A percentile compares a stretch with the other conserved stretches of the same genome.
phyloP scores from a whole-genome alignment of 306 rosid species.

The Oxytropis ochrocephala region DNA sequence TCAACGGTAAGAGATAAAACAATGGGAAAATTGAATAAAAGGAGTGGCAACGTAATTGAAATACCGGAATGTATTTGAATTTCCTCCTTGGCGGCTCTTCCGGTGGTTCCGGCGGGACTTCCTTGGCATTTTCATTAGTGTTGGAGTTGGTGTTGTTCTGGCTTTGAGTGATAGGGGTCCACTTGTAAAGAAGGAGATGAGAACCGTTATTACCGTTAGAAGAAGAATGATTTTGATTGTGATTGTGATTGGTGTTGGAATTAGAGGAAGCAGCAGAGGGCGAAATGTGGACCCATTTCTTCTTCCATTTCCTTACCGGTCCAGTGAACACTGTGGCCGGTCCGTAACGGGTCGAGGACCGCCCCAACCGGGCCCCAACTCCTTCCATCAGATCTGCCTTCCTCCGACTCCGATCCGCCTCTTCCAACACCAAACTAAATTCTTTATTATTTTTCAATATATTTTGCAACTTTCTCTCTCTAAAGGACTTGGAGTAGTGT shows the following conservation, averaged over 20 bases:
- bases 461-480: background rate
- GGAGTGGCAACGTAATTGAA: background rate
- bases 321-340: slow-evolving; percentile 96
- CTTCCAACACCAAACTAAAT: background rate
- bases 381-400: slow-evolving; percentile 73
- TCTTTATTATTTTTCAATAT: background rate
- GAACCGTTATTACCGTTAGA: slow-evolving; percentile 81
- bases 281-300: slow-evolving; percentile 90
- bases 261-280: slow-evolving; percentile 42
- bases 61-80: slow-evolving; percentile 93
- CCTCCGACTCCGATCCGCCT: slow-evolving; percentile 38
- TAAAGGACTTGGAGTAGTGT: background rate
- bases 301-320: slow-evolving; percentile 98
- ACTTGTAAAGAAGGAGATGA: slow-evolving; percentile 75
- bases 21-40: background rate
- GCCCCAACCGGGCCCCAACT: slow-evolving; percentile 94
- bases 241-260: slow-evolving; percentile 25
- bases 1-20: background rate
- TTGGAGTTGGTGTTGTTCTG: slow-evolving; percentile 29
- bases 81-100: slow-evolving; percentile 86
- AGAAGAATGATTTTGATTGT: slow-evolving; percentile 14
- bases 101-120: slow-evolving; percentile 11
- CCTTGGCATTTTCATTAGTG: slow-evolving; percentile 25
- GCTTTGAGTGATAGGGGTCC: slow-evolving; percentile 86
- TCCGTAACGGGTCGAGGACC: slow-evolving; percentile 92